Base-by-base conservation (phyloP, 2,329 filamentous ascomycete genomes). In the Alternaria tenuissima region DNA sequence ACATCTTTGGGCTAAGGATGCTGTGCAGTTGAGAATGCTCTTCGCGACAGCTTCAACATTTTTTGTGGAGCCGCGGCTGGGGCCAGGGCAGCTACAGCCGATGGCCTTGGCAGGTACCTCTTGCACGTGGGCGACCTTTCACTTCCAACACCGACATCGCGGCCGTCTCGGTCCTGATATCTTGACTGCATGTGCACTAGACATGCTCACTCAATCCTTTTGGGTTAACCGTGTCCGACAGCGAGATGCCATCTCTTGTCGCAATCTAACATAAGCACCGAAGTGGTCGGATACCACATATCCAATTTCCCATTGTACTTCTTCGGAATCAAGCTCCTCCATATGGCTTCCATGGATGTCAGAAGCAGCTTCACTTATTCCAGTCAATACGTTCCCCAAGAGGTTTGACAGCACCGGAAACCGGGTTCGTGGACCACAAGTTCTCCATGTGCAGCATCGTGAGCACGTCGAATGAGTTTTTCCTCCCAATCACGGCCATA, bases 1-100 rank as follows among this genome's bases (percentile, higher is more conserved):
- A 92, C 92, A 96, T 96, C 72, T 65, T 53, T 20, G 53, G 36
- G 39, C 11, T 44, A 12, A 42, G 49, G 52, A 49, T 55, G 56
- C 16, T 57, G 55, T n/a, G 46, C 52, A 20, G 34, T 46, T 20
- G 42, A 16, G 56, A 49, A 36, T 46, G 28, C 57, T 48, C 22
- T 32, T 46, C 24, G 41, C 59, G 39, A 57, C 38, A 63, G 66
- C 66, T 66, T 55, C 58, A 61, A 68, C 53, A 67, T 68, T 72
- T 74, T 72, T 65, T 64, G 67, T 68, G 70, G 67, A 68, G 56
- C 62, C 55, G 36, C 34, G 47, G 46, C 32, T 36, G 28, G 28
- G 24, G 28, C 44, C 43, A 56, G 46, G 67, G 63, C 61, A 70
- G 56, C 38, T 61, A 24, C 46, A 69, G 59, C 66, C 66, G 61